Conservation (phyloP, 192 early-diverging fungal species). For the Mortierella claussenii region DNA sequence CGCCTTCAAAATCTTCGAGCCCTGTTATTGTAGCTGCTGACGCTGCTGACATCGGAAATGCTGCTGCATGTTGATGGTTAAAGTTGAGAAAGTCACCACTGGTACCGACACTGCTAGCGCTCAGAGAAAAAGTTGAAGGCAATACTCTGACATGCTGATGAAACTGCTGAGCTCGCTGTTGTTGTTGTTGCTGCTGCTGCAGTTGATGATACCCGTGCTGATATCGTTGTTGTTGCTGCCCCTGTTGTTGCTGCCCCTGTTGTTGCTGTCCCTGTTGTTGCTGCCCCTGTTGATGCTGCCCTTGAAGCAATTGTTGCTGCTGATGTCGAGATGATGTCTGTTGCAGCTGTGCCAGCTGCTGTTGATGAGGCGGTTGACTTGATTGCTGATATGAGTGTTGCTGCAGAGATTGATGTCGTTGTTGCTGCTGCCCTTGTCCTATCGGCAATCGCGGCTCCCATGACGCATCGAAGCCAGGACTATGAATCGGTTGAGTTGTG, state of each 20-base stretch:
- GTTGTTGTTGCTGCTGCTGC: background rate
- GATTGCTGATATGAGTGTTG: conserved; percentile 16
- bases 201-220: background rate
- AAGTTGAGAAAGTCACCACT: background rate
- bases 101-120: background rate
- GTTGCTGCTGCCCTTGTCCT: conserved; percentile 7
- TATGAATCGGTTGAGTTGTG: background rate
- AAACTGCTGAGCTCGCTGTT: background rate
- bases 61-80: background rate
- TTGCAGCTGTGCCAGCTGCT: background rate
- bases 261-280: conserved; percentile 9
- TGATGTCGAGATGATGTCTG: conserved; percentile 1
- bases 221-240: background rate
- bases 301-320: background rate
- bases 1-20: too few relatives aligned
- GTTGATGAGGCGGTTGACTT: conserved; percentile 14
- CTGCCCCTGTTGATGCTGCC: conserved; percentile 6
- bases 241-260: background rate
- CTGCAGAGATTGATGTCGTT: background rate
- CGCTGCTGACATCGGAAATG: background rate
- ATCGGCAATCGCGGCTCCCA: too few relatives aligned
- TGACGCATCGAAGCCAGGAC: too few relatives aligned
- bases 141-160: too few relatives aligned
- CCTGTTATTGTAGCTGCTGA: background rate
- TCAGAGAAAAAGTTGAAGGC: too few relatives aligned